phyloP scores from a whole-genome alignment of 2,329 filamentous ascomycete species.

The Trichoderma sp. region DNA sequence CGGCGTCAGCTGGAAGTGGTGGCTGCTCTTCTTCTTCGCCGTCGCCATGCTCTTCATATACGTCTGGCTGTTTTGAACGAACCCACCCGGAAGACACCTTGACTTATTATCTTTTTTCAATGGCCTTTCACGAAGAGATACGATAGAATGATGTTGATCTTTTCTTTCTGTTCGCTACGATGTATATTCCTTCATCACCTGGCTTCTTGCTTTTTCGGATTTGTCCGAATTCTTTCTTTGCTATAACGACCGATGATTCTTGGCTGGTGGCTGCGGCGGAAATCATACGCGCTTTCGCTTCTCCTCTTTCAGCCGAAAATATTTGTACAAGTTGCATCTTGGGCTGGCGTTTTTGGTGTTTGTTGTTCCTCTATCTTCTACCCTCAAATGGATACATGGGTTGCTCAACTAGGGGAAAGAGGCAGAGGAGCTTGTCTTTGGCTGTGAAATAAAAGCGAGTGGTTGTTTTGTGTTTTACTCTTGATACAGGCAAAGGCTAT shows the following conservation, averaged over 20 bases:
- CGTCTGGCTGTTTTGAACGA: constrained; percentile 75
- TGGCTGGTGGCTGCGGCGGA: not conserved
- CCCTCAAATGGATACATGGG: not conserved
- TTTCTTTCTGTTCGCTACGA: not conserved
- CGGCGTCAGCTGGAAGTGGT: constrained; percentile 93
- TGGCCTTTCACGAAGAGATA: not conserved
- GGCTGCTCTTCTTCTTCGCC: constrained; percentile 83
- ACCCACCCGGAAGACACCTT: no score
- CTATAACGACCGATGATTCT: not conserved
- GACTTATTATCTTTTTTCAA: not conserved
- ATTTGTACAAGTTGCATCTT: constrained; percentile 23
- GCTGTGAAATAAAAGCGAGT: constrained; percentile 8
- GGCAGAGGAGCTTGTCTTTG: not conserved
- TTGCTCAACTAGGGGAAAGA: not conserved
- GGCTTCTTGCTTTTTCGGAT: not conserved
- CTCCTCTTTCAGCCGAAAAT: not conserved
- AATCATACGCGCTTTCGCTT: not conserved
- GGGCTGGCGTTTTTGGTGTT: constrained; percentile 26
- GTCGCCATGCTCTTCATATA: constrained; percentile 84
- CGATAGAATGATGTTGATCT: not conserved
- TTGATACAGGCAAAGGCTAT: not conserved
- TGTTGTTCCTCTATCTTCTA: not conserved
- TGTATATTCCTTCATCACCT: not conserved
- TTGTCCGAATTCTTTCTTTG: not conserved
- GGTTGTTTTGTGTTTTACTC: not conserved